Evolutionary conservation across 768 basidiomycete species (phyloP), one percentile per base, ranked within the genome.

Genomic region (Lentinula raphanica): DNA sequence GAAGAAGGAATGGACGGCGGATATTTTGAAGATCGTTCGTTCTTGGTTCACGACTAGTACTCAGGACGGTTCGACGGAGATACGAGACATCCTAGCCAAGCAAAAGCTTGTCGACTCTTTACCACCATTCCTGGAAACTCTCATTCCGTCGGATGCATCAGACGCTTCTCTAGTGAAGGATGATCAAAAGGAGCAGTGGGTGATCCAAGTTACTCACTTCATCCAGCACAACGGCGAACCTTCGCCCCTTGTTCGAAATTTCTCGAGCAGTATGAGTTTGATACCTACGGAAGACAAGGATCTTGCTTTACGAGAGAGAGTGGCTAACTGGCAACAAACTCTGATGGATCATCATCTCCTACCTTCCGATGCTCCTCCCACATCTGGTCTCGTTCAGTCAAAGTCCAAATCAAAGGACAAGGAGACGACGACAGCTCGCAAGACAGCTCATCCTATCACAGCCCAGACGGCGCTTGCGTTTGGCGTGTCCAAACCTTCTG

Each of bases 101-200:
- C n/a, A 28, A 27, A 55, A 42, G 21, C 54, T 55, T 23, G 54
- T 55, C 42, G 29, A 42, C 12, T 21, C 39, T 12, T 35, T 55
- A n/a, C 13, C n/a, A 11, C 11, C 7, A 11, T 55, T 55, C 21
- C 54, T 55, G n/a, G 39, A 42, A 8, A 28, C 38, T 42, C 42
- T 55, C 9, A 42, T 44, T 2, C 38, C 38, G 7, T 11, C 11
- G 11, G 54, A 42, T 32, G 27, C 54, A 13, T 8, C n/a, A 3
- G 19, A 54, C n/a, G n/a, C 38, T 44, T 17, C 38, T 28, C 12
- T n/a, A 29, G 54, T 42, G 6, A 55, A 55, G 25, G 13, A 40
- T n/a, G 13, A 39, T 9, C 36, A 54, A 9, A 54, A 54, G 54
- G 54, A 55, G 36, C 54, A 55, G 8, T 55, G 54, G 54, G 39